Evolutionary conservation across 805 yeast genomes (phyloP), one percentile per base, ranked within the genome.

Genomic region (Candida odintsovae): DNA sequence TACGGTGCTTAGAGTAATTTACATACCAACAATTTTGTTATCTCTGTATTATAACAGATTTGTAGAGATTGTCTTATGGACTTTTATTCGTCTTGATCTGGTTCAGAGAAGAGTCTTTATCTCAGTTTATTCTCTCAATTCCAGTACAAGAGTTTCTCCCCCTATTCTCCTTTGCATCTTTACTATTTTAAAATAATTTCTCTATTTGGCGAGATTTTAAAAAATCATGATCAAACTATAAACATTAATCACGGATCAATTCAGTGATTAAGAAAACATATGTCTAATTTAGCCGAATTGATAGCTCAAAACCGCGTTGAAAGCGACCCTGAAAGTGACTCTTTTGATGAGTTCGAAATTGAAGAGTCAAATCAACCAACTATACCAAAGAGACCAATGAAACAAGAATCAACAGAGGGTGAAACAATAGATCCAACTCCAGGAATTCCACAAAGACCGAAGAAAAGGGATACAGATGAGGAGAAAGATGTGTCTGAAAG

Each of bases 1-100:
- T 89, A 86, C 72, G 78, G 73, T 46, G 82, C 77, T 67, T 82
- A 65, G 51, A 40, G 19, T 10, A 9, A 23, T 22, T 13, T 26
- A 20, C 18, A 35, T 44, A 26, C 41, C 43, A 42, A 16, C 21
- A 33, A n/a, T n/a, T n/a, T 16, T 33, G 37, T 33, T 16, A 10
- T 18, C 11, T 33, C 8, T 16, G 37, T 33, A 33, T 20, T 7
- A 6, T 31, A 10, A 15, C 4, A 6, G 16, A 22, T 15, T 31
- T 3, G 9, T n/a, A 19, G 8, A 9, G 9, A 13, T 15, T 13
- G n/a, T 31, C 19, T 16, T 13, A 22, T 22, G 23, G 23, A 5
- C 8, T 8, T 22, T 6, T 6, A 22, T 8, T 8, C 23, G 5
- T 8, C 23, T 19, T 31, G 19, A 11, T 33, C 21, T 11, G 13